A percentile compares a stretch with the other conserved stretches of the same genome.
Conservation (phyloP, 805 yeast genomes). For the Candida awuae region DNA sequence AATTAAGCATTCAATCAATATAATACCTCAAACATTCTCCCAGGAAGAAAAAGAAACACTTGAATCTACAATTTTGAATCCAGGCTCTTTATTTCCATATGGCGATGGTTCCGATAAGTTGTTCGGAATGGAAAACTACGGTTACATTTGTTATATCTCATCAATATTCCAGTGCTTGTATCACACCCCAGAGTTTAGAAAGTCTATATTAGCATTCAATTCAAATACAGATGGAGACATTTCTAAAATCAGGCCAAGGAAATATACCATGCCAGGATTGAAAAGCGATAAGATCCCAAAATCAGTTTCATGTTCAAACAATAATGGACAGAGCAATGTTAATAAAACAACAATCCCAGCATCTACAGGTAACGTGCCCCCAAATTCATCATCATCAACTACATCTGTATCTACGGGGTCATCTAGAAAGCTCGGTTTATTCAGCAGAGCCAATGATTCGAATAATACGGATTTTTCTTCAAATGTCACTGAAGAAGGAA, state of each 20-base stretch:
- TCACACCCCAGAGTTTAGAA: constrained; percentile 63
- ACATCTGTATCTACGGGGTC: no score
- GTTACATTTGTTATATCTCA: constrained; percentile 91
- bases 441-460: no score
- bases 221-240: constrained; percentile 36
- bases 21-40: constrained; percentile 3
- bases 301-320: background rate
- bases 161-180: constrained; percentile 85
- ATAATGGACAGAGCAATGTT: background rate
- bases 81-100: constrained; percentile 33
- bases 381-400: no score
- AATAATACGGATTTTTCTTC: no score
- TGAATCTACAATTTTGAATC: constrained; percentile 18
- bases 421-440: no score
- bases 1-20: no score
- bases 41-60: constrained; percentile 19
- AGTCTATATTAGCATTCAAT: constrained; percentile 40
- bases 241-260: constrained; percentile 30
- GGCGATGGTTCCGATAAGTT: constrained; percentile 67
- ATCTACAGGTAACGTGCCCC: background rate
- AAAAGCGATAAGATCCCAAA: background rate
- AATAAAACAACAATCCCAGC: background rate
- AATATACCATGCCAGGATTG: constrained; percentile 15
- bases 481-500: background rate
- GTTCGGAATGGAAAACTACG: constrained; percentile 78